Evolutionary conservation across 2,329 filamentous ascomycete species (phyloP), one percentile per base, ranked within the genome.

Genomic region (Xylariaceae sp.): DNA sequence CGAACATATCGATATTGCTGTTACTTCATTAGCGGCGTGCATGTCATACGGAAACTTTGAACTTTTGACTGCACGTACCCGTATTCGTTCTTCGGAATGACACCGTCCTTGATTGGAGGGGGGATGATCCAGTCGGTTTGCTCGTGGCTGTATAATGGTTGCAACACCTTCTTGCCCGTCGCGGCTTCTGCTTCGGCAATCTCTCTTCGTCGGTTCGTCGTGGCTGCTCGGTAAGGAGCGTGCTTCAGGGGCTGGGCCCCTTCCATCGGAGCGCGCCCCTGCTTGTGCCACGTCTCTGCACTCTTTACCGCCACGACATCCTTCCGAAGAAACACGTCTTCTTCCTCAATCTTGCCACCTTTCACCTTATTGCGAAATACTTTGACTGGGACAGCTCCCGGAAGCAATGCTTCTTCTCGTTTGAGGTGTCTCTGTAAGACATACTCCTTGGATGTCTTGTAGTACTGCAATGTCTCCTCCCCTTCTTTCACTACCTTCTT

Each of bases 51-150:
- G 12, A 28, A 30, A 4, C 21, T 24, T 24, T 24, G 6, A 7
- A 7, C 11, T 24, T 18, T 41, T 39, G 37, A 41, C 35, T 5
- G 13, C 17, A 49, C 50, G 28, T 41, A 57, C 54, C 90, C 90
- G 53, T 90, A 98, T 24, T 81, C 80, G 53, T 98, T 98, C 62
- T 92, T 94, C 0, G 92, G 92, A 44, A 97, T 96, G 11, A 85
- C 64, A 1, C 90, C 90, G 53, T 95, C 76, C 44, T 78, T 62
- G 40, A 96, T 94, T 0, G 89, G 88, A 2, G 83, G 77, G 1
- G 90, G 90, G 40, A 96, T 90, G 59, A 97, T 97, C 81, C 87
- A 96, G 39, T 94, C 86, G 0, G 92, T 98, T 62, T 98, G 92
- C 7, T 85, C 81, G 41, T 74, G 69, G 38, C 85, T 81, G 62